phyloP scores from a whole-genome alignment of 2,329 filamentous ascomycete species.

The Macrophomina pseudophaseolina region DNA sequence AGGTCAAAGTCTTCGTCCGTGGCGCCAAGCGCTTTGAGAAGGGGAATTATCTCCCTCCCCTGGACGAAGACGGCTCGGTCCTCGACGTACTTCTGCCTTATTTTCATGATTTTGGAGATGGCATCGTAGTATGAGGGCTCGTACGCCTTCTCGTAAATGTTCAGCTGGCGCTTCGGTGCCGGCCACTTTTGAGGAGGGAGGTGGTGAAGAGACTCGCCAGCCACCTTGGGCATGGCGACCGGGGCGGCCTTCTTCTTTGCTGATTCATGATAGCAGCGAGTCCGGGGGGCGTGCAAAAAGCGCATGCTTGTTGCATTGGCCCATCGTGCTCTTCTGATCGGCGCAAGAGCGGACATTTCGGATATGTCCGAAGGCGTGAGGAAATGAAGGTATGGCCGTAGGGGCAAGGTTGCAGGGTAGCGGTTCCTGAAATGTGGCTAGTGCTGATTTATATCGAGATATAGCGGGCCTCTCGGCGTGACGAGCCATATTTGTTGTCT shows the following conservation, averaged over 20 bases:
- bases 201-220: background rate
- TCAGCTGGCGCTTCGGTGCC: background rate
- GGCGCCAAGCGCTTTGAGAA: background rate
- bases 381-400: conserved; percentile 7
- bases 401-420: background rate
- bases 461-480: background rate
- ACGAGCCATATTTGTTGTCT: background rate
- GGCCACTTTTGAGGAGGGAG: background rate
- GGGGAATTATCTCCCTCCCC: background rate
- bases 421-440: background rate
- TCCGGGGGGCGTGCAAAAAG: background rate
- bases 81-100: background rate
- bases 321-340: background rate
- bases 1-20: background rate
- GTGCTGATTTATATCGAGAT: conserved; percentile 1
- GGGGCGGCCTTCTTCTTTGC: background rate
- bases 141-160: background rate
- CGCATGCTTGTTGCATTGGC: background rate
- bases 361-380: background rate
- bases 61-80: background rate
- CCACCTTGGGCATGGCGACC: background rate
- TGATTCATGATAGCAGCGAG: background rate
- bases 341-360: background rate
- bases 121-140: conserved; percentile 3
- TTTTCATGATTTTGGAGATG: background rate